A percentile compares a stretch with the other conserved stretches of the same genome.
Conservation (phyloP, 305 asterid genomes). For the Fraxinus sp. region DNA sequence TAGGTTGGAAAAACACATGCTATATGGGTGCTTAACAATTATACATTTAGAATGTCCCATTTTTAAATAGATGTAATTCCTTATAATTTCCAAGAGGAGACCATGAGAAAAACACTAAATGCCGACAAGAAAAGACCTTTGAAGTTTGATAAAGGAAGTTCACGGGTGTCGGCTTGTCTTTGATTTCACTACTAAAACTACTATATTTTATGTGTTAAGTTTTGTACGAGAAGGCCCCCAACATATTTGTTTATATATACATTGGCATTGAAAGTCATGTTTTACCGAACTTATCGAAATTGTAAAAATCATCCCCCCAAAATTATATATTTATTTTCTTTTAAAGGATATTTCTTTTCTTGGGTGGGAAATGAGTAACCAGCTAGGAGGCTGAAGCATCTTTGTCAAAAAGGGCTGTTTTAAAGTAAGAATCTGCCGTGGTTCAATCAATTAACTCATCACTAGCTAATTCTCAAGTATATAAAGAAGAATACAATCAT, state of each 20-base stretch:
- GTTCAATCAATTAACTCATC: background rate
- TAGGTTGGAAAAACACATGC: background rate
- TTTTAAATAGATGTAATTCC: background rate
- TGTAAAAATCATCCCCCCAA: background rate
- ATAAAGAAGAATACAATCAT: background rate
- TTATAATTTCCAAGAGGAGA: background rate
- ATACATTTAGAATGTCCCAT: background rate
- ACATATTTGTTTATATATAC: background rate
- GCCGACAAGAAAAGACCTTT: background rate
- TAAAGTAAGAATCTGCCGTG: background rate
- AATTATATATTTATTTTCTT: no score
- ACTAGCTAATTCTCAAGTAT: background rate
- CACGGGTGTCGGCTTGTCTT: background rate
- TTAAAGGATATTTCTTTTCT: background rate
- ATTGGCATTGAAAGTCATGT: background rate
- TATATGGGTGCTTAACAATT: background rate
- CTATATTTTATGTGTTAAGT: background rate
- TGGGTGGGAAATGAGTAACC: background rate
- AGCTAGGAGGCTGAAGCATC: background rate
- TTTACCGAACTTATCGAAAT: background rate
- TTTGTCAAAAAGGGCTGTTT: background rate
- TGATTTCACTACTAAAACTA: background rate
- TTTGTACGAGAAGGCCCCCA: background rate
- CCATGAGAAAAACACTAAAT: background rate
- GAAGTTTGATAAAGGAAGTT: background rate